Conservation (phyloP, 805 yeast genomes). For the Candida morakotiae region DNA sequence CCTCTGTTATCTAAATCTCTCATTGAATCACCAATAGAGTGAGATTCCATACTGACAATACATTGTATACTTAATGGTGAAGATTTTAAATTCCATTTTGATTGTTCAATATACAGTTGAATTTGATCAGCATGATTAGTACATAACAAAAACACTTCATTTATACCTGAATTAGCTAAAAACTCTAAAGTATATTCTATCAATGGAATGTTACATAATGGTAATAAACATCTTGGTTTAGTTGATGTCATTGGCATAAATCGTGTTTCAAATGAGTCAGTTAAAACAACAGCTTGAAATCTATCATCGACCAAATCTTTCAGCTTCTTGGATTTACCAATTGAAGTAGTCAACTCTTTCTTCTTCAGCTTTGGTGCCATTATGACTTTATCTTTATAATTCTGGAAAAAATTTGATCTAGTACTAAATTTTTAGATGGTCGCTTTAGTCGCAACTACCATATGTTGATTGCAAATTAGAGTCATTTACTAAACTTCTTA, state of each 20-base stretch:
- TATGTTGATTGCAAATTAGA: too few species aligned
- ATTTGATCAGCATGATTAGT: slow-evolving; percentile 88
- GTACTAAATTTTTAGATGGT: neutral
- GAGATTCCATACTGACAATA: slow-evolving; percentile 76
- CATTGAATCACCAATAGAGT: slow-evolving; percentile 97
- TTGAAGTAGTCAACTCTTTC: slow-evolving; percentile 1
- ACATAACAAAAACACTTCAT: slow-evolving; percentile 87
- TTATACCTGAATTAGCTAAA: slow-evolving; percentile 83
- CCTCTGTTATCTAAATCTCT: slow-evolving; percentile 92
- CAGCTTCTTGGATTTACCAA: slow-evolving; percentile 48
- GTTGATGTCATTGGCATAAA: slow-evolving; percentile 88
- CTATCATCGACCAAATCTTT: slow-evolving; percentile 66
- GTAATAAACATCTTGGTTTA: slow-evolving; percentile 86
- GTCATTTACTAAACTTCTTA: too few species aligned
- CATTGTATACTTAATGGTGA: slow-evolving; percentile 82
- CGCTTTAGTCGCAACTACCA: neutral
- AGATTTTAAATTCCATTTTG: slow-evolving; percentile 61
- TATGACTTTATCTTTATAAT: too few species aligned
- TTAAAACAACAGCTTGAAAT: slow-evolving; percentile 89
- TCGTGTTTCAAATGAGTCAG: slow-evolving; percentile 89
- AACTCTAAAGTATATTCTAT: slow-evolving; percentile 94
- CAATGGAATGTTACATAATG: slow-evolving; percentile 89
- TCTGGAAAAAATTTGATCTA: neutral
- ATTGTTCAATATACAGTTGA: slow-evolving; percentile 69
- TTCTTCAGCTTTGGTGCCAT: slow-evolving; percentile 10